Evolutionary conservation across 192 early-diverging fungal genomes (phyloP).

Genomic region (Coemansia sp.): DNA sequence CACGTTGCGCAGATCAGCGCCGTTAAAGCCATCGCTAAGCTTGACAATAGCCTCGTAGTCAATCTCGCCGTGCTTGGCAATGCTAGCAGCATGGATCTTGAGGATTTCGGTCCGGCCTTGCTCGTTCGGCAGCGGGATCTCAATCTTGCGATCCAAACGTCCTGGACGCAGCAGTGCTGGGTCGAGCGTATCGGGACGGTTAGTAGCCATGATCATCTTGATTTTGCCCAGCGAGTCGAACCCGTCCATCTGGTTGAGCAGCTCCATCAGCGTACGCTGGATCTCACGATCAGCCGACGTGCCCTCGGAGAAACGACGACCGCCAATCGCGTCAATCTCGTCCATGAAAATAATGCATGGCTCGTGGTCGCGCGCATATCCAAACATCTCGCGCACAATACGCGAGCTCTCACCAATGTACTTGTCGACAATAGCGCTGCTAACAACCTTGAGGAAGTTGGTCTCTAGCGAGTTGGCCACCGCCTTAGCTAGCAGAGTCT

Average conservation of each 20-base stretch:
- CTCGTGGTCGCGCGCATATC: constrained; percentile 98
- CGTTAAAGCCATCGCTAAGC: constrained; percentile 97
- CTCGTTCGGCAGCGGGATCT: constrained; percentile 99
- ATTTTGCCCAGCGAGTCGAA: constrained; percentile 97
- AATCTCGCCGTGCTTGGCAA: constrained; percentile 96
- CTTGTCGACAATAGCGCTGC: constrained; percentile 99
- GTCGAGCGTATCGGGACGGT: constrained; percentile 97
- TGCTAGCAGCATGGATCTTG: constrained; percentile 91
- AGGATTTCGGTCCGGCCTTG: constrained; percentile 94
- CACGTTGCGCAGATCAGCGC: constrained; percentile 97
- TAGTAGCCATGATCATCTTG: constrained; percentile 99
- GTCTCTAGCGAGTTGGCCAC: constrained; percentile 97
- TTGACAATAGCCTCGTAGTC: constrained; percentile 99
- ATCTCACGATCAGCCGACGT: constrained; percentile 99
- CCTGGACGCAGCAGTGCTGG: constrained; percentile 97
- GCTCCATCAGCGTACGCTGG: constrained; percentile 98
- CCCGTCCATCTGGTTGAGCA: constrained; percentile 99
- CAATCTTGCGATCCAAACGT: constrained; percentile 97
- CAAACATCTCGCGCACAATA: constrained; percentile 99
- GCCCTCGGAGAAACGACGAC: constrained; percentile 96
- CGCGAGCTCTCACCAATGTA: constrained; percentile 99
- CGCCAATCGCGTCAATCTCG: constrained; percentile 99
- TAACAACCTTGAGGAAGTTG: constrained; percentile 98
- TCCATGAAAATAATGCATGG: constrained; percentile 99
- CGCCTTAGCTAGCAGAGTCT: constrained; percentile 94